A percentile compares a stretch with the other conserved stretches of the same genome.
Evolutionary conservation across 257 asterid genomes (phyloP).

Genomic region (Prunella vulgaris): DNA sequence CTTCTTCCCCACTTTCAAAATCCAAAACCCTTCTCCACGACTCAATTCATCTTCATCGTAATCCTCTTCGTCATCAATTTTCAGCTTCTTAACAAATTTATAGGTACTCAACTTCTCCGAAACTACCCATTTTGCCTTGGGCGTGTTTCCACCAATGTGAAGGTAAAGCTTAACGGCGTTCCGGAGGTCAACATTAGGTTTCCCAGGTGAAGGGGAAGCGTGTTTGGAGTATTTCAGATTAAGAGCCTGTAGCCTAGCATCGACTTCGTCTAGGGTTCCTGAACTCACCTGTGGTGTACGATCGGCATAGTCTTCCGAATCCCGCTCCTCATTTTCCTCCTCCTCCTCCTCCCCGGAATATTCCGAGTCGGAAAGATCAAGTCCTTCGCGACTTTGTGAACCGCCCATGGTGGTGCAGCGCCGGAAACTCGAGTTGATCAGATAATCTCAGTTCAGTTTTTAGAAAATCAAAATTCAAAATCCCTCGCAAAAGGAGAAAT

Average conservation of each 20-base stretch:
- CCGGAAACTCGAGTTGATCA: neutral
- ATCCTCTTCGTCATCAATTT: slow-evolving; percentile 41
- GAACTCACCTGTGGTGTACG: slow-evolving; percentile 31
- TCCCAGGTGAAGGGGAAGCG: slow-evolving; percentile 28
- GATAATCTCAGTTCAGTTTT: neutral
- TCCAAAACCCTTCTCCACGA: slow-evolving; percentile 67
- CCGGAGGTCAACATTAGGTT: slow-evolving; percentile 26
- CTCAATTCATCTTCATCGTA: slow-evolving; percentile 45
- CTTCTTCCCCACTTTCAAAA: slow-evolving; percentile 68
- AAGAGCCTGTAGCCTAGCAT: slow-evolving; percentile 54
- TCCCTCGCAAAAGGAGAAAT: neutral
- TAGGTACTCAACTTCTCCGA: slow-evolving; percentile 57
- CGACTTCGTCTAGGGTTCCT: slow-evolving; percentile 62
- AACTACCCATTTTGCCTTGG: slow-evolving; percentile 82
- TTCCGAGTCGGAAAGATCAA: slow-evolving; percentile 87
- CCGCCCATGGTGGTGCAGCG: slow-evolving; percentile 55
- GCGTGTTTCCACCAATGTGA: slow-evolving; percentile 90
- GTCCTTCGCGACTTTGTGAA: slow-evolving; percentile 95
- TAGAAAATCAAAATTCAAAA: neutral
- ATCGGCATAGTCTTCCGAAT: slow-evolving; percentile 46
- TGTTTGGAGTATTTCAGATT: slow-evolving; percentile 59
- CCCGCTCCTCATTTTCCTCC: slow-evolving; percentile 45
- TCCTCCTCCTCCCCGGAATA: slow-evolving; percentile 50
- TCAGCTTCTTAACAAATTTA: slow-evolving; percentile 51
- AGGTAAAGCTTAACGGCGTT: slow-evolving; percentile 75